Conservation (phyloP, 129 eudicot genomes). For the Oenanthe sinensis region DNA sequence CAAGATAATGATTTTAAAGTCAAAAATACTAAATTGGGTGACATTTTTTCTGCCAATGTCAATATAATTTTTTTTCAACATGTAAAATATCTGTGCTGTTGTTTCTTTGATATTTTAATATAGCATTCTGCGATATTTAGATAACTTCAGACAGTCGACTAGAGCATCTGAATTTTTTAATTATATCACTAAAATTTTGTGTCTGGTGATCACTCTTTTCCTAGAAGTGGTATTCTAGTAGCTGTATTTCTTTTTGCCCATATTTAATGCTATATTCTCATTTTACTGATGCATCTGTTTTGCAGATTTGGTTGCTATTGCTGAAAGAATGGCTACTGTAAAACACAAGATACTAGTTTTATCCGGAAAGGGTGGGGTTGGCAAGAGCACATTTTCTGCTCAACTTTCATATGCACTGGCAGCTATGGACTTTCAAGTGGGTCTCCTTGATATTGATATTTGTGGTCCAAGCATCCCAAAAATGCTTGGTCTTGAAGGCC, state of each 20-base stretch:
- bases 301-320: constrained; percentile 70
- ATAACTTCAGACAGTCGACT: background rate
- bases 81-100: background rate
- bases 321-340: constrained; percentile 88
- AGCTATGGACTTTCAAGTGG: constrained; percentile 79
- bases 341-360: constrained; percentile 82
- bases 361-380: constrained; percentile 95
- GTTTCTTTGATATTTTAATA: background rate
- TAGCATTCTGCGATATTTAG: background rate
- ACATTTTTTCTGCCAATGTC: background rate
- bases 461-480: constrained; percentile 97
- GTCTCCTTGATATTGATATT: constrained; percentile 84
- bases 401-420: constrained; percentile 82
- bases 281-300: background rate
- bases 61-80: background rate
- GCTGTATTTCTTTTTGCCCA: background rate
- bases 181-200: background rate
- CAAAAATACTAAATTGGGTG: background rate
- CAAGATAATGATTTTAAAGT: background rate
- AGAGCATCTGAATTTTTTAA: background rate
- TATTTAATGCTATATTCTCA: background rate
- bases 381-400: constrained; percentile 96
- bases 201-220: background rate
- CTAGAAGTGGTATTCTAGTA: background rate
- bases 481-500: constrained; percentile 96